Evolutionary conservation across 2,329 filamentous ascomycete species (phyloP).

Genomic region (Penicillium glabrum): DNA sequence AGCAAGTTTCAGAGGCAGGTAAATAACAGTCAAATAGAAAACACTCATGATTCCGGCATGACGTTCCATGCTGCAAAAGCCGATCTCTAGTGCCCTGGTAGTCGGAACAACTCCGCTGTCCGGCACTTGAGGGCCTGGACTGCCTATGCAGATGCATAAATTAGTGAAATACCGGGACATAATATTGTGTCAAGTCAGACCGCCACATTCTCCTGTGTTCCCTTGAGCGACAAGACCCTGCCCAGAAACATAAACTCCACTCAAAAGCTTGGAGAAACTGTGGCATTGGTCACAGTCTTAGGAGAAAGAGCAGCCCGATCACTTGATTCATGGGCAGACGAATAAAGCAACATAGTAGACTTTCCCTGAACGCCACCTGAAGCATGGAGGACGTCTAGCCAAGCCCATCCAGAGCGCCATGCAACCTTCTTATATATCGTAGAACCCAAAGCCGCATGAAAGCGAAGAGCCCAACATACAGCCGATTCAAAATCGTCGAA

Average conservation of each 20-base stretch:
- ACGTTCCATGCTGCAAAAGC: neutral
- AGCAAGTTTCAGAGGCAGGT: too few species aligned
- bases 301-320: neutral
- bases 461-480: neutral
- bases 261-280: neutral
- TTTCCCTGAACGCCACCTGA: conserved; percentile 3
- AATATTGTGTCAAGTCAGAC: neutral
- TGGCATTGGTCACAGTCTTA: neutral
- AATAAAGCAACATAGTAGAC: conserved; percentile 1
- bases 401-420: neutral
- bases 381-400: conserved; percentile 1
- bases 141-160: neutral
- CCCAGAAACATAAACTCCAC: neutral
- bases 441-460: neutral
- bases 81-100: neutral
- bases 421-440: conserved; percentile 1
- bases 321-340: neutral
- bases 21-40: too few species aligned
- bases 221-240: neutral
- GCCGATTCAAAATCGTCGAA: neutral
- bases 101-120: neutral
- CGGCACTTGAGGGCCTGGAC: neutral
- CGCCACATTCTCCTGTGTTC: neutral
- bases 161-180: neutral
- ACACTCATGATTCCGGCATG: too few species aligned